Conservation (phyloP, 768 basidiomycete genomes). For the Termitomyces sp. region DNA sequence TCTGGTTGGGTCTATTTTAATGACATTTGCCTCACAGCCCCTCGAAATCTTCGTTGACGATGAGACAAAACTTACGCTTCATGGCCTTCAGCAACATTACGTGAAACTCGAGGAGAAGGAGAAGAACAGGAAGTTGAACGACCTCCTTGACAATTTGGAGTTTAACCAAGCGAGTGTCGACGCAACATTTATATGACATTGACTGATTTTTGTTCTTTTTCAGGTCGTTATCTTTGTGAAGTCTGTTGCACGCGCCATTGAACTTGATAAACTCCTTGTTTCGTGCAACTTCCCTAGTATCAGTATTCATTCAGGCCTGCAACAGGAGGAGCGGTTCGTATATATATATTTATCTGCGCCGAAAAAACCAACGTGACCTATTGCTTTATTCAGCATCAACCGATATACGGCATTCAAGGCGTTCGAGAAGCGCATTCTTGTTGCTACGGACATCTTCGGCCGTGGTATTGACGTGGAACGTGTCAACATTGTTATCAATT, state of each 20-base stretch:
- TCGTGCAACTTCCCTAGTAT: constrained; percentile 99
- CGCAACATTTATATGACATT: not conserved
- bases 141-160: constrained; percentile 90
- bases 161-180: constrained; percentile 82
- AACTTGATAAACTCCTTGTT: constrained; percentile 91
- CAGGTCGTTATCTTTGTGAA: constrained; percentile 99
- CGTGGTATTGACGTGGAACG: constrained; percentile 99
- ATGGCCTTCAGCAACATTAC: constrained; percentile 98
- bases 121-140: constrained; percentile 97
- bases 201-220: not conserved
- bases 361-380: constrained; percentile 4
- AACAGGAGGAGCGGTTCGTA: constrained; percentile 92
- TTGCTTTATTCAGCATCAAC: constrained; percentile 57
- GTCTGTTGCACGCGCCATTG: constrained; percentile 94
- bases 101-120: constrained; percentile 93
- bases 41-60: constrained; percentile 99
- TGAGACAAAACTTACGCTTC: constrained; percentile 96
- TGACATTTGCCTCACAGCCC: constrained; percentile 50
- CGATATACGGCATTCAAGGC: constrained; percentile 99
- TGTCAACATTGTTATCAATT: constrained; percentile 99
- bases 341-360: not conserved
- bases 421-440: constrained; percentile 98
- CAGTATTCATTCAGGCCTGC: constrained; percentile 91
- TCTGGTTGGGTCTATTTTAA: not conserved
- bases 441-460: constrained; percentile 98